Percentiles rank a stretch among this genome's conserved stretches.
These are phyloP conservation scores for Malbranchea zuffiana DNA, from an alignment of 2,329 filamentous ascomycete species.

Conservation along the genomic window DNA sequence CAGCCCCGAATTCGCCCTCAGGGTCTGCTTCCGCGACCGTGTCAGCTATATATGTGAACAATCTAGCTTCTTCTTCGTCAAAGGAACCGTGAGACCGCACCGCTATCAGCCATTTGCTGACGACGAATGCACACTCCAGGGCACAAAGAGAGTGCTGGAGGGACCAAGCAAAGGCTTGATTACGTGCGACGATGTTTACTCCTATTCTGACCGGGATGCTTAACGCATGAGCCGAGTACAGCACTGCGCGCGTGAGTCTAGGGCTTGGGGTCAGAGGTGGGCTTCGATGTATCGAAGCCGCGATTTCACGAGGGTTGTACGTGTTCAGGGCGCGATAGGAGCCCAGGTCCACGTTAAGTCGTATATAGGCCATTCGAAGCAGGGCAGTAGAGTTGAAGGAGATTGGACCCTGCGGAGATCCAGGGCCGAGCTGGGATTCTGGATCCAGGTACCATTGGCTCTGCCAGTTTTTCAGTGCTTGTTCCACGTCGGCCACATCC, in stretches of 20 bases:
- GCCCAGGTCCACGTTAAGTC: constrained; percentile 38
- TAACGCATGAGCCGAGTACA: constrained; percentile 45
- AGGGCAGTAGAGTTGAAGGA: constrained; percentile 43
- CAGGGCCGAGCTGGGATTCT: constrained; percentile 44
- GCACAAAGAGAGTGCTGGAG: constrained; percentile 46
- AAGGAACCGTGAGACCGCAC: no score
- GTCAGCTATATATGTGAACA: no score
- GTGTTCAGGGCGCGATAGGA: constrained; percentile 39
- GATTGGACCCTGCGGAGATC: constrained; percentile 42
- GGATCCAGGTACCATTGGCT: constrained; percentile 42
- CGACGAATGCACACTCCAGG: constrained; percentile 42
- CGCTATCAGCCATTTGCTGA: constrained; percentile 37
- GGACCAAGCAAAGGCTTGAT: constrained; percentile 45
- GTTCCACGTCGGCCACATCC: constrained; percentile 37
- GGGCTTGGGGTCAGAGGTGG: constrained; percentile 36
- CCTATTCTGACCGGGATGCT: constrained; percentile 45
- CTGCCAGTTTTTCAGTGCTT: constrained; percentile 42
- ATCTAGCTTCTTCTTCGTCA: no score
- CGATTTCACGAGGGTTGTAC: constrained; percentile 38
- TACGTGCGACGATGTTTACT: constrained; percentile 42
- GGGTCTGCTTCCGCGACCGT: no score
- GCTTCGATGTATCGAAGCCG: constrained; percentile 34
- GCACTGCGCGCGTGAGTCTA: constrained; percentile 39
- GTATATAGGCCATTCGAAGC: constrained; percentile 38
- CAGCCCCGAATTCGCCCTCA: no score